Conservation (phyloP, 1,139 yeast genomes). For the Hansenula anomala region DNA sequence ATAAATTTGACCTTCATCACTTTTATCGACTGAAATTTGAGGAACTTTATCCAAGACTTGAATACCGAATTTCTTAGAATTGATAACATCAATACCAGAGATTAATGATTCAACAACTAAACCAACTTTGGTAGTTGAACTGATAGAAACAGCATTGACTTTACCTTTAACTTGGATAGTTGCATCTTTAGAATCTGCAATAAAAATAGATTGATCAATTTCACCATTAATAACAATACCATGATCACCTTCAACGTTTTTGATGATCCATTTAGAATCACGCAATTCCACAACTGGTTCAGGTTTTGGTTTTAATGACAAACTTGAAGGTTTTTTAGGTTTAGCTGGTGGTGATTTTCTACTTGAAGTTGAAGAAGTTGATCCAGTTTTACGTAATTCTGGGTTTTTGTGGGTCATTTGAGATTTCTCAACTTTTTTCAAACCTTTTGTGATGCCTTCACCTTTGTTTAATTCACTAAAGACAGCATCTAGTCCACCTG, state of each 20-base stretch:
- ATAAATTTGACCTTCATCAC: conserved; percentile 81
- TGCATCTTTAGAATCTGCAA: conserved; percentile 71
- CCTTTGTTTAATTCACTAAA: conserved; percentile 91
- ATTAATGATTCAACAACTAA: conserved; percentile 80
- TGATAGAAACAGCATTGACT: conserved; percentile 81
- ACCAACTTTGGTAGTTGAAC: conserved; percentile 67
- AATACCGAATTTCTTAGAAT: conserved; percentile 74
- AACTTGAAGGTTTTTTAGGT: conserved; percentile 72
- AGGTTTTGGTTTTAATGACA: conserved; percentile 49
- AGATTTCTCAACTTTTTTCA: conserved; percentile 88
- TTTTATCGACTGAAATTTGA: conserved; percentile 79
- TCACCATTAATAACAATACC: conserved; percentile 71
- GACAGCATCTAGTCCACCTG: conserved; percentile 78
- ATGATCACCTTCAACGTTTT: conserved; percentile 59
- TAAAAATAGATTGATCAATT: conserved; percentile 83
- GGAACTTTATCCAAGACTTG: conserved; percentile 82
- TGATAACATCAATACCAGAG: conserved; percentile 85
- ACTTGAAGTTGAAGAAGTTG: conserved; percentile 30
- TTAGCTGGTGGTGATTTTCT: conserved; percentile 41
- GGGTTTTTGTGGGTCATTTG: conserved; percentile 97
- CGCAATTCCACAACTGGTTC: conserved; percentile 74
- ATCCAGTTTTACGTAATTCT: conserved; percentile 46
- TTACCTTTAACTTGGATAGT: conserved; percentile 87
- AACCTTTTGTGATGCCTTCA: conserved; percentile 71
- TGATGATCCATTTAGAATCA: conserved; percentile 88